A percentile compares a stretch with the other conserved stretches of the same genome.
Conservation (phyloP, 345 rosid species). For the Microcos paniculata region DNA sequence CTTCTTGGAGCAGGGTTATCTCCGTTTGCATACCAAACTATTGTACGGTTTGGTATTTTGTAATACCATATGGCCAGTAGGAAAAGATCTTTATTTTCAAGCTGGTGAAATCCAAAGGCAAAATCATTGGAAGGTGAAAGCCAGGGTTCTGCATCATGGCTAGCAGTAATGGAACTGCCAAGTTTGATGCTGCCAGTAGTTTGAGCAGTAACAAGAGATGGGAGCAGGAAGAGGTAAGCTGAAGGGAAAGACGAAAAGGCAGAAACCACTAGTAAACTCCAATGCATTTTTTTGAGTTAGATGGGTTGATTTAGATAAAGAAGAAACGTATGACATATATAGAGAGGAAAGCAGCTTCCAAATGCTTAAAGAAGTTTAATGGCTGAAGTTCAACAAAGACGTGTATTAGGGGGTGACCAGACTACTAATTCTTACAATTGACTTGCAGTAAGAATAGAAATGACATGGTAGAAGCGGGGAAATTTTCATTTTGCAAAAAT, state of each 20-base stretch:
- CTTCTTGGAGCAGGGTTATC: constrained; percentile 6
- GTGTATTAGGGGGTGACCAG: too few species aligned
- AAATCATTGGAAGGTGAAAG: constrained; percentile 26
- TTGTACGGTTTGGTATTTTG: constrained; percentile 26
- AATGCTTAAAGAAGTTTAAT: too few species aligned
- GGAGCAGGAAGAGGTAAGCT: neutral
- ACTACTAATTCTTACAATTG: too few species aligned
- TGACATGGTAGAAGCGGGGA: too few species aligned
- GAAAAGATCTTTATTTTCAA: constrained; percentile 7
- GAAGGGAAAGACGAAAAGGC: neutral
- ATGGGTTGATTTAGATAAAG: neutral
- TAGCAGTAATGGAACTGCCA: constrained; percentile 5
- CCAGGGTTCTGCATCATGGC: constrained; percentile 11
- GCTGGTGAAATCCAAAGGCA: constrained; percentile 4
- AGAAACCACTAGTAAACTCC: neutral
- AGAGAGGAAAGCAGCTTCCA: too few species aligned
- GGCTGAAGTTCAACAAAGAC: too few species aligned
- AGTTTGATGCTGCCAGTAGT: neutral
- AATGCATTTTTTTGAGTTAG: neutral
- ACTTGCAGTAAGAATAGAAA: too few species aligned
- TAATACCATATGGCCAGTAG: constrained; percentile 26
- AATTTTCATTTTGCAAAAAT: too few species aligned
- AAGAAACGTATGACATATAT: neutral
- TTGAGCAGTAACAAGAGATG: constrained; percentile 1
- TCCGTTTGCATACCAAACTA: constrained; percentile 27